phyloP scores from a whole-genome alignment of 2,329 filamentous ascomycete species.

The Exserohilum rostratum region DNA sequence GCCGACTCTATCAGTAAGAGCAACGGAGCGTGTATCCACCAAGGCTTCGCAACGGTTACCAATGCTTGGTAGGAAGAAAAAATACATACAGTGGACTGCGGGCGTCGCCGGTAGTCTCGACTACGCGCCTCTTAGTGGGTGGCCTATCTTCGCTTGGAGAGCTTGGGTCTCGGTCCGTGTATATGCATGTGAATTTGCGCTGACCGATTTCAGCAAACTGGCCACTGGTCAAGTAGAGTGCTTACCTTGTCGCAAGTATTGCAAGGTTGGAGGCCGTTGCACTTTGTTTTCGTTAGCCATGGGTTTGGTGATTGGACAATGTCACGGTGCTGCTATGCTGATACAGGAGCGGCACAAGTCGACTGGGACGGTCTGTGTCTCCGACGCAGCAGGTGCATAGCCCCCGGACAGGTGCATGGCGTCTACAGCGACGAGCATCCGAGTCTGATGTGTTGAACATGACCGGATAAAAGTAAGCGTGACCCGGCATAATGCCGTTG shows the following conservation, averaged over 20 bases:
- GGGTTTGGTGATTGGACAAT: not conserved
- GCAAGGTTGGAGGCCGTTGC: conserved; percentile 65
- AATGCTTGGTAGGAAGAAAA: not conserved
- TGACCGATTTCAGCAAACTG: conserved; percentile 29
- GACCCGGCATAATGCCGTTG: not conserved
- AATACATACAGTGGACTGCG: conserved; percentile 19
- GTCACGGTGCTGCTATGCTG: not conserved
- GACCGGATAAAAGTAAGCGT: not conserved
- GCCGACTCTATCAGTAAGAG: not conserved
- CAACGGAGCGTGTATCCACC: not conserved
- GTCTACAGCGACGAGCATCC: not conserved
- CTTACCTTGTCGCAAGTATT: conserved; percentile 63
- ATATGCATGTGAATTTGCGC: conserved; percentile 50
- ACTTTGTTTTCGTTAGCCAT: conserved; percentile 51
- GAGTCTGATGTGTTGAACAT: not conserved
- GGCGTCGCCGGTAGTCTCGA: conserved; percentile 27
- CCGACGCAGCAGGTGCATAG: not conserved
- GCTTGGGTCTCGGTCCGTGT: conserved; percentile 44
- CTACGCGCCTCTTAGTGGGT: conserved; percentile 40
- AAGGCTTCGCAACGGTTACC: not conserved
- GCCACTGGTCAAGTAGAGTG: not conserved
- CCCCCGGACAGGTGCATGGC: not conserved
- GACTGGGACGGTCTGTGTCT: not conserved
- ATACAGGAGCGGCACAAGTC: not conserved
- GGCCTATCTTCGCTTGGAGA: conserved; percentile 48